Evolutionary conservation across 148 eudicot species (phyloP), one percentile per base, ranked within the genome.

Genomic region (Limonium bicolor): DNA sequence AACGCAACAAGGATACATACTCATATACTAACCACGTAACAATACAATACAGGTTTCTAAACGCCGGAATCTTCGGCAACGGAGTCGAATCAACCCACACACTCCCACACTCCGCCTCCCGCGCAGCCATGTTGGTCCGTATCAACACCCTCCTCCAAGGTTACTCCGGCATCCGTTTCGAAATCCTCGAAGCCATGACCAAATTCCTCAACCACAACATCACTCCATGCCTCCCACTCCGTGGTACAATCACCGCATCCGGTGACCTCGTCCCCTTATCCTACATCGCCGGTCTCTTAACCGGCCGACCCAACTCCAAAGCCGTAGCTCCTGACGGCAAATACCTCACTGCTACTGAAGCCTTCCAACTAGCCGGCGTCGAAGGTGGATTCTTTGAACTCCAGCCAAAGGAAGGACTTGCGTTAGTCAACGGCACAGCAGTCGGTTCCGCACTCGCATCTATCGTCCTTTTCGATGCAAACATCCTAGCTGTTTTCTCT

Each of bases 81-180:
- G 56, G 56, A 12, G 46, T 54, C 1, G 67, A 62, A 13, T 34
- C 61, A n/a, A 9, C 11, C 41, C 67, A 62, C 2, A 62, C 56
- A 4, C 56, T 62, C 6, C 61, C 67, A 6, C 46, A 43, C 16
- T 49, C 67, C 2, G 55, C 61, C 12, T 55, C 67, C 22, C 50
- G 56, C 18, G 67, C 67, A 14, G 48, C 67, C 7, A 62, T 62
- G 67, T 52, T 62, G 14, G 67, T 62, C 27, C 44, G 67, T 7
- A 24, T 62, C 46, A 62, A 62, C 52, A 62, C 67, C 16, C 67
- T 62, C 20, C 61, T 62, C 3, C 67, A 62, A 29, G 67, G 67
- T 1, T 62, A 62, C 34, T 62, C 67, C 0, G 61, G 67, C 14
- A 62, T 62, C 16, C 44, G 67, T 3, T 62, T 62, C 22, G 67